Evolutionary conservation across 1,284 basidiomycete species (phyloP).

Genomic region (Malassezia globosa): DNA sequence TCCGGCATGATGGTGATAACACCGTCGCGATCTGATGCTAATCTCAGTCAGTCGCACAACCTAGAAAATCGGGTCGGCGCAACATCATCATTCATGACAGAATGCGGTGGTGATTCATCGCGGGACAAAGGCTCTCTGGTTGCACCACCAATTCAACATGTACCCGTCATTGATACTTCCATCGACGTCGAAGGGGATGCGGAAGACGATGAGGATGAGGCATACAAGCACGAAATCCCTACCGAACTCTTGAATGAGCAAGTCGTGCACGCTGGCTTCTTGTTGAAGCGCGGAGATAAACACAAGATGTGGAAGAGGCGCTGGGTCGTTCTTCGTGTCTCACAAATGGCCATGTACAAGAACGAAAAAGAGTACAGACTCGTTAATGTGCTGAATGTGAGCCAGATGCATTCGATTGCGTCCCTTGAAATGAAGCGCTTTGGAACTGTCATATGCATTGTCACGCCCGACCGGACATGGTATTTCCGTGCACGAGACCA

Average conservation of each 20-base stretch:
- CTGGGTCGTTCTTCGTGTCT: conserved; percentile 89
- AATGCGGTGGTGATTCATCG: no score
- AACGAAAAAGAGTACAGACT: conserved; percentile 62
- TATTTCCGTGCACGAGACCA: conserved; percentile 67
- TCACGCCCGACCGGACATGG: conserved; percentile 81
- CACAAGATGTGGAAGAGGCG: conserved; percentile 98
- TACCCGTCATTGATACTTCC: no score
- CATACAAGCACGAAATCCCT: conserved; percentile 51
- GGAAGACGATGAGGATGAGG: conserved; percentile 63
- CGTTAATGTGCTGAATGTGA: conserved; percentile 74
- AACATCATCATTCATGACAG: no score
- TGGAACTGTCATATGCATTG: conserved; percentile 77
- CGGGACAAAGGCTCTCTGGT: no score
- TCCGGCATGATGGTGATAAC: no score
- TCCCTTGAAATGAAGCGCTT: conserved; percentile 80
- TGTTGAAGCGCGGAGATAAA: conserved; percentile 90
- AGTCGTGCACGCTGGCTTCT: conserved; percentile 76
- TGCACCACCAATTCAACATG: no score
- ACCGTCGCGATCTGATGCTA: no score
- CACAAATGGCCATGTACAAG: conserved; percentile 93
- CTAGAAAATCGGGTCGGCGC: no score
- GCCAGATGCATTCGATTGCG: conserved; percentile 80
- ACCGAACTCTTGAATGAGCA: conserved; percentile 53
- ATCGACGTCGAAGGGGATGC: no score
- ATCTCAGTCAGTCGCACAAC: no score